phyloP scores from a whole-genome alignment of 805 yeast species.

The Nakazawaea sp. region DNA sequence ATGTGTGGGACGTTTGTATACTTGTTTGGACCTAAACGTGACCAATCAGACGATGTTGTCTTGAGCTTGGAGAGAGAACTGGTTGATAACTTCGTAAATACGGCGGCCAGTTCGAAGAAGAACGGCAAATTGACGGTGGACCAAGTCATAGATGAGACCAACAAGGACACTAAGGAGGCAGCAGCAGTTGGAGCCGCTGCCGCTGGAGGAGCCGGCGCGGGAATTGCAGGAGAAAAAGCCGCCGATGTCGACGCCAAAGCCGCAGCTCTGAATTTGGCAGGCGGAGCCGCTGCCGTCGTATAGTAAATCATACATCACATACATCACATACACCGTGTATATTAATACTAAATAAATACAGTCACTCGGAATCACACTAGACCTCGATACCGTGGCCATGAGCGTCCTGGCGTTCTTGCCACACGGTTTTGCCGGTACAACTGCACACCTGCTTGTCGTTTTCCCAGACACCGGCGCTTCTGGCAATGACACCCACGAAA shows the following conservation, averaged over 20 bases:
- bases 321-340: too few relatives aligned
- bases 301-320: too few relatives aligned
- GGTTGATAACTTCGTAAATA: conserved; percentile 9
- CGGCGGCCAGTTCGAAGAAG: conserved; percentile 9
- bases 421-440: conserved; percentile 90
- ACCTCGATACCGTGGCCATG: conserved; percentile 42
- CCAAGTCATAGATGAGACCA: conserved; percentile 9
- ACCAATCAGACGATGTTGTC: conserved; percentile 8
- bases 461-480: conserved; percentile 97
- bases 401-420: conserved; percentile 91
- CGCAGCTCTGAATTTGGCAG: neutral
- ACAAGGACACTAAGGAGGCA: neutral
- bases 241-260: neutral
- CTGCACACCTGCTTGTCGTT: conserved; percentile 90
- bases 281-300: too few relatives aligned
- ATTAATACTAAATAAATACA: too few relatives aligned
- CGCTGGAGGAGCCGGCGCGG: conserved; percentile 3
- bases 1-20: conserved; percentile 26
- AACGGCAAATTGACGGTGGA: conserved; percentile 8
- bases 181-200: neutral
- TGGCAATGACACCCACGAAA: conserved; percentile 83
- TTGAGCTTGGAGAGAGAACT: conserved; percentile 15
- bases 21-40: conserved; percentile 20
- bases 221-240: conserved; percentile 1
- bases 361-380: too few relatives aligned